Base-by-base conservation (phyloP, 371 early-diverging fungal genomes). In the Rhizopus microsporus region DNA sequence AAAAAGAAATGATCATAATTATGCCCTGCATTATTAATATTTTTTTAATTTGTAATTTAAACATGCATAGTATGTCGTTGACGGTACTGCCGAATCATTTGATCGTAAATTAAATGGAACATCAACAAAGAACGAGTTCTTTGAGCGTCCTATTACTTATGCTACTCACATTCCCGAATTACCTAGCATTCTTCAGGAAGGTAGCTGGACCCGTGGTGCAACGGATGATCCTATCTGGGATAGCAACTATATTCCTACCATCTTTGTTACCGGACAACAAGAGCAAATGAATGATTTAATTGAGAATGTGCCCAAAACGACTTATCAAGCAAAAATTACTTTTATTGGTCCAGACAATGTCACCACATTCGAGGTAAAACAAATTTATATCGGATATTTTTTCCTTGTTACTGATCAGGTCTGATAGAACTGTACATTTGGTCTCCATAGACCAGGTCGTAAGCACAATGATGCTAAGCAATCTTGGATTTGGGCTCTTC, bases 401-500 rank as follows among this genome's bases (percentile, higher is more conserved):
- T 23, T 23, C 44, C 9, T 68, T 35, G 61, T 56, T 46, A 15
- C 58, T 33, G 59, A 62, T 17, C 7, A 23, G 2, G 2, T 23
- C 23, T 31, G 9, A 17, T 47, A 65, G 61, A 39, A 56, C 17
- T 58, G 62, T 59, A 38, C 34, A 5, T 40, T 68, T 16, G 59
- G 60, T 51, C 63, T 68, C 16, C 68, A 68, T 15, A 59, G 50
- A 32, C 63, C 63, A 39, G 68, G 68, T 17, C 59, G 60, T 31
- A 75, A 74, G 54, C 67, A 81, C 33, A 81, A 83, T 61, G 79
- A 81, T 57, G 81, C 81, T 56, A 83, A 83, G 60, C 83, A 83
- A 62, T 71, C 73, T 49, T 83, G 83, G 83, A 67, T 74, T 44
- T 79, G 75, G 77, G 39, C 62, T 23, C 71, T 81, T 39, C 65